Percentiles rank a stretch among this genome's conserved stretches.
Conservation (phyloP, 805 yeast genomes). For the Candida montana region DNA sequence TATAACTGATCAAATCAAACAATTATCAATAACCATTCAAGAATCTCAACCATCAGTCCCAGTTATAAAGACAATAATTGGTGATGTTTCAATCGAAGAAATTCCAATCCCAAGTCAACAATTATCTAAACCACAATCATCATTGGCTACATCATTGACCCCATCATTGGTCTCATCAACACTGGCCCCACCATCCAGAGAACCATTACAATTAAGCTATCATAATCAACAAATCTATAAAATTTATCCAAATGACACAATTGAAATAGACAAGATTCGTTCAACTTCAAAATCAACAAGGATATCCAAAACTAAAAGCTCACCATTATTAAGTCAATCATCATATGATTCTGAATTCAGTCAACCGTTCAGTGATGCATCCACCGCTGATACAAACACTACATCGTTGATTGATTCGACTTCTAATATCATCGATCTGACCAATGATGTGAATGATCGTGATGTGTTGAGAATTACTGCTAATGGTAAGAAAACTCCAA, state of each 20-base stretch:
- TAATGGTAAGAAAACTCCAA: too few species aligned
- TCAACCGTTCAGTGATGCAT: conserved; percentile 18
- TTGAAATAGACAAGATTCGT: conserved; percentile 19
- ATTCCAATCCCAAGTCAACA: background rate
- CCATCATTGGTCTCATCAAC: too few species aligned
- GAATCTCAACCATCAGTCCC: background rate
- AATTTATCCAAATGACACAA: conserved; percentile 12
- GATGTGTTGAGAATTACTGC: background rate
- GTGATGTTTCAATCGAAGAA: background rate
- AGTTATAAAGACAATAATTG: background rate
- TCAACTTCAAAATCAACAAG: conserved; percentile 1
- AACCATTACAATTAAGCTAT: conserved; percentile 13
- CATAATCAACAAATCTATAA: conserved; percentile 14
- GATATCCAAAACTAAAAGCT: background rate
- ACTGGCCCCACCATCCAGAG: background rate
- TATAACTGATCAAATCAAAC: background rate
- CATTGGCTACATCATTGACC: too few species aligned
- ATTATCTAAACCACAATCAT: background rate
- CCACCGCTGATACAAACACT: background rate
- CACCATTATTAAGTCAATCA: conserved; percentile 20
- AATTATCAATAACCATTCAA: background rate
- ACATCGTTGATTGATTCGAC: conserved; percentile 13
- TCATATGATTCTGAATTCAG: conserved; percentile 23
- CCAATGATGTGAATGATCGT: conserved; percentile 7
- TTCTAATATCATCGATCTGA: conserved; percentile 11